Conservation (phyloP, 352 stramenopile species). For the Phytophthora nicotianae region DNA sequence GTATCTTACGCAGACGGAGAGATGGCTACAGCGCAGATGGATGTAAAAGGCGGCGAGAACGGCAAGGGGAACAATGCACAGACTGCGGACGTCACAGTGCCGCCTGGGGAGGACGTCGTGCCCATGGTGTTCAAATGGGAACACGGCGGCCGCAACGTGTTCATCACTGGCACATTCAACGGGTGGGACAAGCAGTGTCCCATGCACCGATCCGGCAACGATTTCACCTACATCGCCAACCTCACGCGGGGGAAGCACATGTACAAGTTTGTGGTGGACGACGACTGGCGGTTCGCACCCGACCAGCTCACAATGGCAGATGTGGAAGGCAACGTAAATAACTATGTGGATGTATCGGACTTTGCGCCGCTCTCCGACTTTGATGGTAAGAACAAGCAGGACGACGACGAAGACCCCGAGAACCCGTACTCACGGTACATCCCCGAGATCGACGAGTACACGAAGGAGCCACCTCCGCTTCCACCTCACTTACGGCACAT, state of each 20-base stretch:
- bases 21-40: constrained; percentile 21
- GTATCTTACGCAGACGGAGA: constrained; percentile 45
- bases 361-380: constrained; percentile 92
- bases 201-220: constrained; percentile 99
- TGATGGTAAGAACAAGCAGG: constrained; percentile 50
- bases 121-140: constrained; percentile 99
- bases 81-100: constrained; percentile 11
- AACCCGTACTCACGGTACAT: constrained; percentile 96
- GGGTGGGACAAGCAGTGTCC: constrained; percentile 98
- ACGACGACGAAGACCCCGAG: constrained; percentile 81
- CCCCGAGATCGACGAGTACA: constrained; percentile 99
- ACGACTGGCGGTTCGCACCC: constrained; percentile 97
- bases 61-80: constrained; percentile 40
- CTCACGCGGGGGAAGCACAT: constrained; percentile 97
- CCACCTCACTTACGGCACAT: constrained; percentile 99
- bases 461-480: constrained; percentile 98
- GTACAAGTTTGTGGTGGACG: constrained; percentile 99
- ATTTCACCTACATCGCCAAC: constrained; percentile 99
- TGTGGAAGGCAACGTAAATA: constrained; percentile 99
- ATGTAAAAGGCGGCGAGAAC: constrained; percentile 33
- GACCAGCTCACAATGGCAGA: constrained; percentile 97
- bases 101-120: constrained; percentile 46
- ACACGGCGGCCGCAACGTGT: constrained; percentile 95
- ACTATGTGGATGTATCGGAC: constrained; percentile 99
- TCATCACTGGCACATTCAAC: constrained; percentile 99